Percentiles rank a stretch among this genome's conserved stretches.
These are phyloP conservation scores for Sarcocystis neurona DNA, from an alignment of 169 alveolate genomes.

Conservation along the genomic window DNA sequence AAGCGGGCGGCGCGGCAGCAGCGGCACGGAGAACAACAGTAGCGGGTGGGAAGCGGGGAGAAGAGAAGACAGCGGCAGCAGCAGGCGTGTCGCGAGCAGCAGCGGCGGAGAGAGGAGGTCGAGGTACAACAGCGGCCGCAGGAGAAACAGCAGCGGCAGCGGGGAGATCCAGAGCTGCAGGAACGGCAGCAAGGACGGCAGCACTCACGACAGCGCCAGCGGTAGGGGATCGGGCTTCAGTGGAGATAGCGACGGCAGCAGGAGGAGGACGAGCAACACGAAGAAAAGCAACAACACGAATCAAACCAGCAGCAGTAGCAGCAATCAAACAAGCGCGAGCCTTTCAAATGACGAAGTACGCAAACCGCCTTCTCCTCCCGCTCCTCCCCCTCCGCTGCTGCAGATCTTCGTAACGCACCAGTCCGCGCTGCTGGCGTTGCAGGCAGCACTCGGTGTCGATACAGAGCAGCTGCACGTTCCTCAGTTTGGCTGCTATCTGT, in stretches of 20 bases:
- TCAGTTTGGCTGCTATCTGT: conserved; percentile 50
- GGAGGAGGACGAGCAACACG: too few relatives aligned
- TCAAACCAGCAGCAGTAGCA: not conserved
- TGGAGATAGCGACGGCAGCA: too few relatives aligned
- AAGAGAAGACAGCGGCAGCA: not conserved
- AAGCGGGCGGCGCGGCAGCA: not conserved
- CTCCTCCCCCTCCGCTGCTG: conserved; percentile 16
- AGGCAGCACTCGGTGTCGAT: conserved; percentile 43
- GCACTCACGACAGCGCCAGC: too few relatives aligned
- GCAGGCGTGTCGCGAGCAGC: not conserved
- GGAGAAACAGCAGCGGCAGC: not conserved
- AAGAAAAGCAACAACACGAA: too few relatives aligned
- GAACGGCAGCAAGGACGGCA: too few relatives aligned
- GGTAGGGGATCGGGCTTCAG: too few relatives aligned
- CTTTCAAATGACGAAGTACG: not conserved
- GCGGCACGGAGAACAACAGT: not conserved
- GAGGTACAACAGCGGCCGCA: not conserved
- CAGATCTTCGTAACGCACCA: conserved; percentile 52
- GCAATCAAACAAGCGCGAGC: not conserved
- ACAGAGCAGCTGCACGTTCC: conserved; percentile 45
- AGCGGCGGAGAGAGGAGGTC: not conserved
- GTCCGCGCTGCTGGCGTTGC: conserved; percentile 57
- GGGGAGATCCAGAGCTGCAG: too few relatives aligned
- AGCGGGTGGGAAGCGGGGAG: not conserved
- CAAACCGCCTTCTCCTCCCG: not conserved